Evolutionary conservation across 2,329 filamentous ascomycete species (phyloP).

Genomic region (Monosporascus sp.): DNA sequence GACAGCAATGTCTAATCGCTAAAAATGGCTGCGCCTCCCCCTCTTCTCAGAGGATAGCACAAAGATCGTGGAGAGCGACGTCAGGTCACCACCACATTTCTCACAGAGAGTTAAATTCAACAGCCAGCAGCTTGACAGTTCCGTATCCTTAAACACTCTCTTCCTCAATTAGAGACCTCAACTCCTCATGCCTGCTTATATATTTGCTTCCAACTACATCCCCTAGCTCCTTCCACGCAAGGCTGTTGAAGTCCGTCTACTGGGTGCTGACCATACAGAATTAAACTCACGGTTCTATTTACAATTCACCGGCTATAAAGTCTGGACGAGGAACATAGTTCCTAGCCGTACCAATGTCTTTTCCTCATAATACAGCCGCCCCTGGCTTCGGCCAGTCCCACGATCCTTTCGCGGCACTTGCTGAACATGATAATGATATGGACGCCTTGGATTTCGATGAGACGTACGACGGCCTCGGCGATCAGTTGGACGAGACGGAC

Average conservation of each 20-base stretch:
- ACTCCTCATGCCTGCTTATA: not conserved
- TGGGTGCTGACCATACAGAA: not conserved
- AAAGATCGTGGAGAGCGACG: not conserved
- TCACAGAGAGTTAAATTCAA: too few relatives aligned
- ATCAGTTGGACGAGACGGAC: slow-evolving; percentile 83
- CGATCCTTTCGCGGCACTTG: slow-evolving; percentile 65
- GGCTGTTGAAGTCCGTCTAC: not conserved
- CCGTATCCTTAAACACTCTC: too few relatives aligned
- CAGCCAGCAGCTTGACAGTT: too few relatives aligned
- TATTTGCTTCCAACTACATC: not conserved
- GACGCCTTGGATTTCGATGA: slow-evolving; percentile 79
- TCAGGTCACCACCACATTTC: too few relatives aligned
- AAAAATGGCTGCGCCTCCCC: too few relatives aligned
- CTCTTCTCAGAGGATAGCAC: not conserved
- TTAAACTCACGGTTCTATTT: not conserved
- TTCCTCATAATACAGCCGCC: slow-evolving; percentile 59
- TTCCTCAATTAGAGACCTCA: not conserved
- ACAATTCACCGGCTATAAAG: not conserved
- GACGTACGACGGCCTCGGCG: slow-evolving; percentile 91
- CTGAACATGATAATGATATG: slow-evolving; percentile 45
- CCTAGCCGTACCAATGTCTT: slow-evolving; percentile 9
- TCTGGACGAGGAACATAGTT: not conserved
- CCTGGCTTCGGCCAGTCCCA: slow-evolving; percentile 77
- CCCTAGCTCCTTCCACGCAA: not conserved
- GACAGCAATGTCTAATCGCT: too few relatives aligned